Evolutionary conservation across 108 stramenopile genomes (phyloP).

Genomic region (Nitzschia putrida): DNA sequence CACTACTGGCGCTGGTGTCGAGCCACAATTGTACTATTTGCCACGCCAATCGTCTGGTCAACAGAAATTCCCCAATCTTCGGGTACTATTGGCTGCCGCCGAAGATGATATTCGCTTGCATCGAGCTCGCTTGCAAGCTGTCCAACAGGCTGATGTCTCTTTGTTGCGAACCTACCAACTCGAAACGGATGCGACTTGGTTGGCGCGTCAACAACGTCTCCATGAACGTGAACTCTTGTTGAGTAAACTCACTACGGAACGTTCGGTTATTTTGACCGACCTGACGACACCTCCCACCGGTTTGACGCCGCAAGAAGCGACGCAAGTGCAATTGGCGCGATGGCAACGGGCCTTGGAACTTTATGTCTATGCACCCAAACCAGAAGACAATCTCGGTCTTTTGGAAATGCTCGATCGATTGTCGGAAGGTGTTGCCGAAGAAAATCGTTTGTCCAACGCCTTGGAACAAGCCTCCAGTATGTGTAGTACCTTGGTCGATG

Average conservation of each 20-base stretch:
- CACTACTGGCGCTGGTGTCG: too few relatives aligned
- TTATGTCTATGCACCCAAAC: conserved; percentile 64
- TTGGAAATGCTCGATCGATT: conserved; percentile 66
- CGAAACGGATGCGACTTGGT: conserved; percentile 37
- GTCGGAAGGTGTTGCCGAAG: conserved; percentile 63
- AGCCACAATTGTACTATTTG: conserved; percentile 4
- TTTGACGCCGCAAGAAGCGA: conserved; percentile 56
- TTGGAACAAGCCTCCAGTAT: conserved; percentile 67
- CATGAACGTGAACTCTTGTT: conserved; percentile 39
- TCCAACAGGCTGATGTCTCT: conserved; percentile 21
- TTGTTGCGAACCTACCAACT: conserved; percentile 44
- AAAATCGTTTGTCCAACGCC: conserved; percentile 72
- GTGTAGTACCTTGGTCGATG: conserved; percentile 64
- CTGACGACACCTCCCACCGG: conserved; percentile 17
- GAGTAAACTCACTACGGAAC: conserved; percentile 37
- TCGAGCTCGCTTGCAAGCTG: conserved; percentile 55
- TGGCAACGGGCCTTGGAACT: conserved; percentile 84
- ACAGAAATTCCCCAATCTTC: conserved; percentile 34
- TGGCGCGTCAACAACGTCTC: conserved; percentile 45
- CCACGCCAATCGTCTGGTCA: conserved; percentile 4
- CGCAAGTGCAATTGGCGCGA: conserved; percentile 56
- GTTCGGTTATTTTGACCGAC: conserved; percentile 40
- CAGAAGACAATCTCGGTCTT: conserved; percentile 45
- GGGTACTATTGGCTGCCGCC: conserved; percentile 48
- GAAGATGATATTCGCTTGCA: conserved; percentile 61